phyloP scores from a whole-genome alignment of 129 eudicot species.

The Ambrosia trifida region DNA sequence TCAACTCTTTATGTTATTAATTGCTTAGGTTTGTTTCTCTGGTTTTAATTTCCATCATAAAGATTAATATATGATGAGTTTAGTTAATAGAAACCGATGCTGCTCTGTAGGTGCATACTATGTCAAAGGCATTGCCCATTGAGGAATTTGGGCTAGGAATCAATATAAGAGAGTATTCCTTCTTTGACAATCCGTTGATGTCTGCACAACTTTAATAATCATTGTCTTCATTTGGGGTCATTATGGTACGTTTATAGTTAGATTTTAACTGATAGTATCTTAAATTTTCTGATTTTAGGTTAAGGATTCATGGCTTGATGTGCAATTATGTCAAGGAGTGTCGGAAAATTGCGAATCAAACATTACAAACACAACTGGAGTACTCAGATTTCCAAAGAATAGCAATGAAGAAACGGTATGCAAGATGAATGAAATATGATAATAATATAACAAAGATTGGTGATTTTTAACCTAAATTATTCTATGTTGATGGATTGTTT shows the following conservation, averaged over 20 bases:
- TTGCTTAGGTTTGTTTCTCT: too few relatives aligned
- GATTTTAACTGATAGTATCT: constrained; percentile 8
- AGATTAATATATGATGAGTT: neutral
- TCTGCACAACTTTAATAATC: constrained; percentile 50
- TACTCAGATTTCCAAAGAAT: constrained; percentile 66
- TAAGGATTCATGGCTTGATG: constrained; percentile 98
- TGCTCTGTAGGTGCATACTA: constrained; percentile 66
- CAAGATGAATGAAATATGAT: too few relatives aligned
- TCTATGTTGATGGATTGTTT: neutral
- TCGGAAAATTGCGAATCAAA: constrained; percentile 66
- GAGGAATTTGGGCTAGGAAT: constrained; percentile 81
- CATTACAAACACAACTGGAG: constrained; percentile 46
- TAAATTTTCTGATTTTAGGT: constrained; percentile 50
- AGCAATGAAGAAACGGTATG: constrained; percentile 85
- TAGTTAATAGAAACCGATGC: neutral
- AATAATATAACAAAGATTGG: neutral
- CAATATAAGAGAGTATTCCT: constrained; percentile 74
- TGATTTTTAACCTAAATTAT: neutral
- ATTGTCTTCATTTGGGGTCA: neutral
- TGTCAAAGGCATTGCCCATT: constrained; percentile 64
- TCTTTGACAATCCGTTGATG: constrained; percentile 79
- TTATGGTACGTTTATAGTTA: constrained; percentile 4
- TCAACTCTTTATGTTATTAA: too few relatives aligned
- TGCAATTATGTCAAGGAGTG: constrained; percentile 88
- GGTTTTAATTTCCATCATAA: too few relatives aligned